Conservation (phyloP, 192 early-diverging fungal species). For the Endogone sp. region DNA sequence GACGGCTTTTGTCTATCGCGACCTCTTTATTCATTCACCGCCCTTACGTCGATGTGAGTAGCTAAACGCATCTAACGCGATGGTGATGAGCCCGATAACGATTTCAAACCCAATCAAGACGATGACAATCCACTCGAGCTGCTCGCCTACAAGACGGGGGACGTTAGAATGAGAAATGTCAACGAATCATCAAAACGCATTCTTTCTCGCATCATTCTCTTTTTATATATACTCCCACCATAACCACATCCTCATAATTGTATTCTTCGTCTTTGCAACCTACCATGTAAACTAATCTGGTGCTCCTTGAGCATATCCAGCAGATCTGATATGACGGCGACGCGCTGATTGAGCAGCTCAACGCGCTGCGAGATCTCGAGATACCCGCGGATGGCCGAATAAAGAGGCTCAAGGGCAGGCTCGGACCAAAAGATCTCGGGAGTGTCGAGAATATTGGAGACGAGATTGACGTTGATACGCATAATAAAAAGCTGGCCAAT, state of each 20-base stretch:
- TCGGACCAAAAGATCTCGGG: constrained; percentile 94
- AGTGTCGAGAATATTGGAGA: constrained; percentile 85
- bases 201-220: background rate
- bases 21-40: too few relatives aligned
- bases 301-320: constrained; percentile 96
- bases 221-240: background rate
- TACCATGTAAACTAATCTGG: constrained; percentile 80
- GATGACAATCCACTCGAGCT: constrained; percentile 95
- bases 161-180: background rate
- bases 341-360: constrained; percentile 89
- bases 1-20: too few relatives aligned
- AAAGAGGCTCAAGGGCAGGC: constrained; percentile 75
- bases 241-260: background rate
- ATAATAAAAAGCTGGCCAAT: constrained; percentile 93
- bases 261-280: background rate
- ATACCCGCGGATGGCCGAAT: constrained; percentile 76
- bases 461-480: constrained; percentile 86
- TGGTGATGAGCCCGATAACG: constrained; percentile 71
- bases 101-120: constrained; percentile 86
- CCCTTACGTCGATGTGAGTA: constrained; percentile 27
- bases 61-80: constrained; percentile 59
- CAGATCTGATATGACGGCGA: constrained; percentile 86
- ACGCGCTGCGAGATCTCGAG: constrained; percentile 83
- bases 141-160: constrained; percentile 51
- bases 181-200: background rate